These are phyloP conservation scores for Lentinus tigrinus DNA, from an alignment of 768 basidiomycete species.

Conservation along the genomic window DNA sequence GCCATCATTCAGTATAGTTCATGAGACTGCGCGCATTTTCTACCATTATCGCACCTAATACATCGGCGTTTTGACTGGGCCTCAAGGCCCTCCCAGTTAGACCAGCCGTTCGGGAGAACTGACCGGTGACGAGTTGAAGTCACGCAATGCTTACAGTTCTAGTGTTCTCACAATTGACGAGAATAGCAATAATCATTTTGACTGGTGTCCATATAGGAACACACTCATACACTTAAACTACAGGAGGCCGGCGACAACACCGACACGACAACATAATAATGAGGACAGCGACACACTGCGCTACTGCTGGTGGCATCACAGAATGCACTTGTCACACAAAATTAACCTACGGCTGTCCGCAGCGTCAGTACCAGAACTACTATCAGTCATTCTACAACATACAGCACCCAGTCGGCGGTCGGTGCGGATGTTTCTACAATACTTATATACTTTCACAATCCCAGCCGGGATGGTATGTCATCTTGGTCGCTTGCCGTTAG, in stretches of 20 bases:
- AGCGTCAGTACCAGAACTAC: not conserved
- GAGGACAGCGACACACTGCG: no score
- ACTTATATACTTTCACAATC: not conserved
- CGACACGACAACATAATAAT: not conserved
- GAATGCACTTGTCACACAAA: not conserved
- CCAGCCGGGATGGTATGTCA: not conserved
- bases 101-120: no score
- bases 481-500: no score
- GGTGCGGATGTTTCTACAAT: conserved; percentile 3
- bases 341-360: conserved; percentile 1
- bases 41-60: no score
- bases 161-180: no score
- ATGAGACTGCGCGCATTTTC: no score
- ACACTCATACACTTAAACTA: not conserved
- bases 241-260: not conserved
- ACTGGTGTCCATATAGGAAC: not conserved
- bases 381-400: not conserved
- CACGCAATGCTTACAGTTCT: no score
- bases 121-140: no score
- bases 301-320: not conserved
- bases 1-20: no score
- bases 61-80: no score
- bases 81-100: no score
- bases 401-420: not conserved
- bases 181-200: no score